Evolutionary conservation across 495 filamentous ascomycete species (phyloP).

Genomic region (Xylaria longipes): DNA sequence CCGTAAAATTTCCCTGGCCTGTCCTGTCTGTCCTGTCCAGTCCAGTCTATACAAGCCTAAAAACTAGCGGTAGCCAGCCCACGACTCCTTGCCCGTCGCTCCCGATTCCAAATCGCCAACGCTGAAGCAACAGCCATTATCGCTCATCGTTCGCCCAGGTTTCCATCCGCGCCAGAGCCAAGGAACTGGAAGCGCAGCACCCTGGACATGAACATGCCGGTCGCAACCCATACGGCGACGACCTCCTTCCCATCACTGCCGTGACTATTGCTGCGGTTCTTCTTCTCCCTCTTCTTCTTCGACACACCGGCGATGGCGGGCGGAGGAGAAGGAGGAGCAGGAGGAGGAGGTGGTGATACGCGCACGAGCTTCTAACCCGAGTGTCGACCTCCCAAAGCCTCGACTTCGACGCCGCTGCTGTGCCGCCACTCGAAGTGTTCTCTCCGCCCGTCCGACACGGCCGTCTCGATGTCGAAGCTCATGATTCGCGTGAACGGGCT

Average conservation of each 20-base stretch:
- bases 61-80: not conserved
- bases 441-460: conserved; percentile 10
- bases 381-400: conserved; percentile 17
- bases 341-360: conserved; percentile 24
- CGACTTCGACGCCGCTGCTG: conserved; percentile 31
- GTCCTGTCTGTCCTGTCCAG: not conserved
- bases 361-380: conserved; percentile 40
- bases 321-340: too few species aligned
- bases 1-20: not conserved
- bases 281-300: not conserved
- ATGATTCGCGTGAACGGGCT: conserved; percentile 20
- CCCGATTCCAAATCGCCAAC: conserved; percentile 35
- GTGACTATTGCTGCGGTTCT: not conserved
- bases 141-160: conserved; percentile 40
- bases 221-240: conserved; percentile 35
- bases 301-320: not conserved
- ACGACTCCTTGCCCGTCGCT: conserved; percentile 6
- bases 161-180: conserved; percentile 35
- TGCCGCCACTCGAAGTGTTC: conserved; percentile 44
- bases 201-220: conserved; percentile 30
- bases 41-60: not conserved
- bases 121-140: conserved; percentile 42
- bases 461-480: conserved; percentile 34
- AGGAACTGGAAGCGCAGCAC: conserved; percentile 36
- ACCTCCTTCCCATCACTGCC: conserved; percentile 38